Evolutionary conservation across 495 filamentous ascomycete genomes (phyloP), one percentile per base, ranked within the genome.

Genomic region (Penicillium riverlandense): DNA sequence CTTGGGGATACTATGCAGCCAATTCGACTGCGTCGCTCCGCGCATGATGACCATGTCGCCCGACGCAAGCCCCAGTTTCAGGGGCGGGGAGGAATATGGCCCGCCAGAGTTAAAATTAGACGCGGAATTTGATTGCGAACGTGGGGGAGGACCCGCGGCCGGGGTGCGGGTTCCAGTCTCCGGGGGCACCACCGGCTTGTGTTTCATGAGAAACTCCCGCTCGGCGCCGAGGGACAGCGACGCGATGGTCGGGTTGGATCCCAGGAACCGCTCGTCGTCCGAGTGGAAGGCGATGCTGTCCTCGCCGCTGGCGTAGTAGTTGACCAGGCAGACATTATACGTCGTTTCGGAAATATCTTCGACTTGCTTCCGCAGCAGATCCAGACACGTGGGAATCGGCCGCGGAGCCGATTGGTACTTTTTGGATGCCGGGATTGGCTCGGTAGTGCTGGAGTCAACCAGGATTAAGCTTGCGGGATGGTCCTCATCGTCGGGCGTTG

Each of bases 1-100:
- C 66, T 89, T 89, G 1, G 84, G 86, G n/a, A 88, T 76, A 41
- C 76, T 79, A 58, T 88, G 84, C 36, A 85, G 59, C 84, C 85
- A 88, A 53, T 79, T 75, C 27, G 72, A 52, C 55, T 90, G 85
- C 15, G 85, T 88, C 38, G 54, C 56, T 0, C 83, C 82, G 11
- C 70, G 72, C 83, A 88, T 89, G 8, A 89, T 57, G 10, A 87
- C 56, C 81, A 88, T 84, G 52, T 88, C 84, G 0, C 85, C 84
- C 39, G 73, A 75, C 3, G 50, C 70, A 14, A 88, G 69, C 13
- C 70, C 60, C 14, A 88, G 55, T 50, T 83, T 86, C 11, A 88
- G 32, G 2, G 10, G 12, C 10, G 15, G 32, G 32, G 32, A 3
- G 32, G 32, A 3, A 34, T 3, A 6, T 6, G 32, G 3, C 9